Evolutionary conservation across 2,329 filamentous ascomycete genomes (phyloP), one percentile per base, ranked within the genome.

Genomic region (Davidsoniella australis): DNA sequence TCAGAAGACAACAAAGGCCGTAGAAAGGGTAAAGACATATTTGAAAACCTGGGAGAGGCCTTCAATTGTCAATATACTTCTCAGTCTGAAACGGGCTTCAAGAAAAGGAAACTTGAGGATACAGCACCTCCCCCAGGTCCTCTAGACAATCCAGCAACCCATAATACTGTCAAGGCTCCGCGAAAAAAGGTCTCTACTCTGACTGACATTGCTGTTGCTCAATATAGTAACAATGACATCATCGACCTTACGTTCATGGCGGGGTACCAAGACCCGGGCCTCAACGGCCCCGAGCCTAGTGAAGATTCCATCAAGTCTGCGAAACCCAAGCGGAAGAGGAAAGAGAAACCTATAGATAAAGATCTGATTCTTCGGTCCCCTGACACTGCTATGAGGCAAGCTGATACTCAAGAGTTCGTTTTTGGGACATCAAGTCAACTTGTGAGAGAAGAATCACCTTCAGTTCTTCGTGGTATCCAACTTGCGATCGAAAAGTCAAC

Each of bases 391-490:
- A 63, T 80, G 41, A 73, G 73, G 47, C 72, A 81, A 55, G 73
- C 82, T 12, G 69, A 74, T 2, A 68, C 73, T 1, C 86, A 91
- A 60, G 77, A 87, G 53, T 84, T 88, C 58, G 65, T 93, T 0
- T 94, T 94, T 63, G 86, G 85, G 1, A 91, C 85, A 0, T 88
- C 82, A 1, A 93, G 86, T 60, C 86, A 94, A 60, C 65, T 94
- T 20, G 81, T 80, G 12, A 67, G 72, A 49, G 82, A 86, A 50
- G 76, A 86, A 36, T 84, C 82, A 0, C 82, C 82, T 0, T 73
- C 72, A 0, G 71, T 79, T 20, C 61, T 84, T 14, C 70, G 72
- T 26, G 73, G 82, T 42, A 62, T 84, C 17, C 76, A 83, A 48
- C 59, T 68, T 48, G 79, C 78, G 1, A 71, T 83, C 54, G 70